phyloP scores from a whole-genome alignment of 768 basidiomycete species.

The Omphalotus guepiniiformis region DNA sequence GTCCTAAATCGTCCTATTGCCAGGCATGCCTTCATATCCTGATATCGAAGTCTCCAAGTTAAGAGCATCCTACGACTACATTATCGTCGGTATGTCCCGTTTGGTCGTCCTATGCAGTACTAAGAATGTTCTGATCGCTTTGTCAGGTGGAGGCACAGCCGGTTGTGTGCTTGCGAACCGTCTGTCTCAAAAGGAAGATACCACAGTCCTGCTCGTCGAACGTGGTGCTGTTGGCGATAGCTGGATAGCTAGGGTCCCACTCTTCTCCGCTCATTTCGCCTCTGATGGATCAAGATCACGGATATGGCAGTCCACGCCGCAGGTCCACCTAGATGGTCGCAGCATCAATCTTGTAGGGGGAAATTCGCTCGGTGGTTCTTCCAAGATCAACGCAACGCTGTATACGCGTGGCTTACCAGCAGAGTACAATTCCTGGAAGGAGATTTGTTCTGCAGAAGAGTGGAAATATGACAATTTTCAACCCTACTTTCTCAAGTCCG shows the following conservation, averaged over 20 bases:
- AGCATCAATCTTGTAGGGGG: constrained; percentile 18
- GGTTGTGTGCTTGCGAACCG: constrained; percentile 35
- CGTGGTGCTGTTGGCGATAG: constrained; percentile 24
- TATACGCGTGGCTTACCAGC: constrained; percentile 24
- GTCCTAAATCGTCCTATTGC: too few species aligned
- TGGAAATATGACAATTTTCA: constrained; percentile 26
- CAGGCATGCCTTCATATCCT: too few species aligned
- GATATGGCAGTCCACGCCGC: constrained; percentile 15
- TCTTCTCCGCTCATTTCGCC: constrained; percentile 25
- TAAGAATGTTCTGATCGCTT: too few species aligned
- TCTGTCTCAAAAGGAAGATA: constrained; percentile 27
- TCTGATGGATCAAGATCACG: constrained; percentile 15
- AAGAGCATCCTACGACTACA: too few species aligned
- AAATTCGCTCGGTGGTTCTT: constrained; percentile 25
- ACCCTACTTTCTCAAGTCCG: constrained; percentile 22
- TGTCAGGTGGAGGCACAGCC: constrained; percentile 29
- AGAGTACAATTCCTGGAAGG: constrained; percentile 27
- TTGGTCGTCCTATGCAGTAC: too few species aligned
- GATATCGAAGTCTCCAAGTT: too few species aligned
- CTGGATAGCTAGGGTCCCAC: constrained; percentile 29
- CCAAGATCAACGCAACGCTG: constrained; percentile 24
- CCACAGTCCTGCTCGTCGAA: constrained; percentile 31
- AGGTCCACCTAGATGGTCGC: constrained; percentile 9
- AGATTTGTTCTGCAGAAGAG: constrained; percentile 17
- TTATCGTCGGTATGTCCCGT: too few species aligned